These are phyloP conservation scores for Cichorium intybus DNA, from an alignment of 140 eudicot species.

Conservation along the genomic window DNA sequence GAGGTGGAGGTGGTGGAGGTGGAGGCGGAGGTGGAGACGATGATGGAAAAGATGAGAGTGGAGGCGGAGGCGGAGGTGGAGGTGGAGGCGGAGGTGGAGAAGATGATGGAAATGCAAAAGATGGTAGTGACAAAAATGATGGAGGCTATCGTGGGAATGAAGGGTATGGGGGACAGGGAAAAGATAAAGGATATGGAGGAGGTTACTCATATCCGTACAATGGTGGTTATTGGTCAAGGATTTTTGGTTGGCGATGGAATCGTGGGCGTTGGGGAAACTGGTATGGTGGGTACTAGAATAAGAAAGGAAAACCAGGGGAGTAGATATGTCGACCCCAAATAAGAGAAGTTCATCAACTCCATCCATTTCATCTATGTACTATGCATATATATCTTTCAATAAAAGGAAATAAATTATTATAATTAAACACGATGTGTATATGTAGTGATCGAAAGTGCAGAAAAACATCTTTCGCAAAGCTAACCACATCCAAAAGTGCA, in stretches of 20 bases:
- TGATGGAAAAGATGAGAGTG: too few relatives aligned
- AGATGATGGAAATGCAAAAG: neutral
- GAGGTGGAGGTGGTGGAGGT: neutral
- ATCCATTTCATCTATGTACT: neutral
- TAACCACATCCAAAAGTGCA: slow-evolving; percentile 7
- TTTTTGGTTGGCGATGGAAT: slow-evolving; percentile 7
- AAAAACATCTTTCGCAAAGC: slow-evolving; percentile 6
- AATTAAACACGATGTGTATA: too few relatives aligned
- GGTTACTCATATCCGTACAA: slow-evolving; percentile 19
- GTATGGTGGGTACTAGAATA: slow-evolving; percentile 1
- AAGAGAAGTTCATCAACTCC: neutral
- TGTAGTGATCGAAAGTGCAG: too few relatives aligned
- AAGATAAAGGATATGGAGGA: neutral
- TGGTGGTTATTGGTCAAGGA: slow-evolving; percentile 20
- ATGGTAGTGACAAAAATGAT: neutral
- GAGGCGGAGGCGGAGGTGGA: neutral
- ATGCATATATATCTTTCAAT: slow-evolving; percentile 10
- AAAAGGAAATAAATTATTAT: slow-evolving; percentile 9
- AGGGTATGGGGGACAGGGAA: slow-evolving; percentile 10
- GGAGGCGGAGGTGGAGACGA: too few relatives aligned
- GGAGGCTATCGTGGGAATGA: neutral
- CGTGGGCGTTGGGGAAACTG: slow-evolving; percentile 7
- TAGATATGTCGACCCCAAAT: neutral
- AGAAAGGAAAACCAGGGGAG: slow-evolving; percentile 17
- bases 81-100: neutral